phyloP scores from a whole-genome alignment of 2,329 filamentous ascomycete species.

The Venturia asperata region DNA sequence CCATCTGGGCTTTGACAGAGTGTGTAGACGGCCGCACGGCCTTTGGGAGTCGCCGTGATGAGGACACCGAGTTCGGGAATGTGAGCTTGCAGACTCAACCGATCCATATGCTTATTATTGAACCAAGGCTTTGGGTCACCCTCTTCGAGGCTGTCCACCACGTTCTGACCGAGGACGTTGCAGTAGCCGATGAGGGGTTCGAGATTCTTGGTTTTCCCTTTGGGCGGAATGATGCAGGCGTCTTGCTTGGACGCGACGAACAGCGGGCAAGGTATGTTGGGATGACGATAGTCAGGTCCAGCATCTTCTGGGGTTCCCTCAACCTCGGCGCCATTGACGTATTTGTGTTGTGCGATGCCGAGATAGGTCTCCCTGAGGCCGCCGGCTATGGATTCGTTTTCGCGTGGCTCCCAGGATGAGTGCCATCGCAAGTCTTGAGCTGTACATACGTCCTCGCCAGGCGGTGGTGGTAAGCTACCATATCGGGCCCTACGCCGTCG shows the following conservation, averaged over 20 bases:
- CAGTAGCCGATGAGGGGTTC: slow-evolving; percentile 5
- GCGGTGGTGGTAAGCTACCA: not conserved
- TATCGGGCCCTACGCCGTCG: not conserved
- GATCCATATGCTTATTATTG: slow-evolving; percentile 33
- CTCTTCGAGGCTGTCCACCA: slow-evolving; percentile 23
- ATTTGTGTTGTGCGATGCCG: not conserved
- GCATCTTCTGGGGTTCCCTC: not conserved
- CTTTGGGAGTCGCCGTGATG: slow-evolving; percentile 58
- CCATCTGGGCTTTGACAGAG: slow-evolving; percentile 40
- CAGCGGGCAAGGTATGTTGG: slow-evolving; percentile 12
- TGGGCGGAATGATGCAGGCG: slow-evolving; percentile 15
- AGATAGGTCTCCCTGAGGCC: not conserved
- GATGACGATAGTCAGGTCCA: not conserved
- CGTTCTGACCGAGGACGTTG: slow-evolving; percentile 14
- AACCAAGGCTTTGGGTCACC: not conserved
- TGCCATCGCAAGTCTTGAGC: slow-evolving; percentile 5
- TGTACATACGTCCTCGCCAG: not conserved
- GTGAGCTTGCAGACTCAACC: slow-evolving; percentile 55
- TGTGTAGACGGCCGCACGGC: slow-evolving; percentile 55
- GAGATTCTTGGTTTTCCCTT: not conserved
- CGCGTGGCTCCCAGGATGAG: slow-evolving; percentile 1
- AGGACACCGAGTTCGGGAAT: slow-evolving; percentile 66
- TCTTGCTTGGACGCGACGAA: slow-evolving; percentile 8
- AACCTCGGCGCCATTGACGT: not conserved
- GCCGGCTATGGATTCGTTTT: not conserved